Evolutionary conservation across 495 filamentous ascomycete species (phyloP).

Genomic region (Penicillium ucsense): DNA sequence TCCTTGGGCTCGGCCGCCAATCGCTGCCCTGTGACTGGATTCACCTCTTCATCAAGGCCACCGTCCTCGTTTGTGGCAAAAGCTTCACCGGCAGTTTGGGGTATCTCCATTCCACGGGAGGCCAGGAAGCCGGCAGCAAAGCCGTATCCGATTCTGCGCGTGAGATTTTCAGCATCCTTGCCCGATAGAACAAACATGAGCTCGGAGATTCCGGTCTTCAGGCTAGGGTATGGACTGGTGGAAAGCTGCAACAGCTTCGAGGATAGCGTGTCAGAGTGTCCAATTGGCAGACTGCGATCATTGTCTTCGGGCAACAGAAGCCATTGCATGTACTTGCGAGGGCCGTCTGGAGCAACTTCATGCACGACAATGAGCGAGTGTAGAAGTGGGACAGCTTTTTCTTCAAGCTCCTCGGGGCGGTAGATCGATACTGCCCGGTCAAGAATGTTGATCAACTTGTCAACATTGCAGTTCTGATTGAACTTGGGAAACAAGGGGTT

Average conservation of each 20-base stretch:
- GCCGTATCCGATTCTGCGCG: slow-evolving; percentile 81
- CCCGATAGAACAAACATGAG: slow-evolving; percentile 82
- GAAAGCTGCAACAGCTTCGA: slow-evolving; percentile 74
- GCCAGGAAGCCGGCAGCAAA: slow-evolving; percentile 85
- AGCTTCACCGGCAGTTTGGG: slow-evolving; percentile 53
- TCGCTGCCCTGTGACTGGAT: slow-evolving; percentile 86
- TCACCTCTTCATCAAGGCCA: slow-evolving; percentile 42
- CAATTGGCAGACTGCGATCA: slow-evolving; percentile 72
- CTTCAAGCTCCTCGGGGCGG: slow-evolving; percentile 57
- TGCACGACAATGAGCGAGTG: slow-evolving; percentile 63
- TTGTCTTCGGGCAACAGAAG: slow-evolving; percentile 66
- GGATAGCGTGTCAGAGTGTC: slow-evolving; percentile 62
- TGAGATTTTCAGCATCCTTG: slow-evolving; percentile 59
- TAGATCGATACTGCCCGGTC: slow-evolving; percentile 53
- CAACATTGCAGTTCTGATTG: slow-evolving; percentile 50
- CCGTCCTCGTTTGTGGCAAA: slow-evolving; percentile 32
- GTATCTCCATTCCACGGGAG: slow-evolving; percentile 67
- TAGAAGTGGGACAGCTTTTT: slow-evolving; percentile 56
- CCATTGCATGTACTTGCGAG: slow-evolving; percentile 52
- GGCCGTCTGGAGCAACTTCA: slow-evolving; percentile 56
- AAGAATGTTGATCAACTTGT: slow-evolving; percentile 65
- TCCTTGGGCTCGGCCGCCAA: slow-evolving; percentile 54
- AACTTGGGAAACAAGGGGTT: slow-evolving; percentile 56
- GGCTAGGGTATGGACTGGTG: slow-evolving; percentile 58
- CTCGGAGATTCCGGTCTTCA: slow-evolving; percentile 65